These are phyloP conservation scores for Fusarium sp. DNA, from an alignment of 2,329 filamentous ascomycete species.

Conservation along the genomic window DNA sequence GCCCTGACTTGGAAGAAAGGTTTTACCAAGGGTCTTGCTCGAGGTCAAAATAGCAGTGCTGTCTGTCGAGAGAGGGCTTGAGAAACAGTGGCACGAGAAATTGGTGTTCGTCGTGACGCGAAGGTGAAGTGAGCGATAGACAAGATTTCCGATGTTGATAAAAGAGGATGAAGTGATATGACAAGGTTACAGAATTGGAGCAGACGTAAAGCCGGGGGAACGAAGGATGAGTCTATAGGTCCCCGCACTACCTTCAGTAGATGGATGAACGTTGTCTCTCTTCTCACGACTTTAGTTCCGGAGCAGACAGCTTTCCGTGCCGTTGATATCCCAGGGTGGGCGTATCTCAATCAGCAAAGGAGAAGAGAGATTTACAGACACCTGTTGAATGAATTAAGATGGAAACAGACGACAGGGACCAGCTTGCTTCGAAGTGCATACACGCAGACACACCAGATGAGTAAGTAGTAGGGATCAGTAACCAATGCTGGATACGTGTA, in stretches of 20 bases:
- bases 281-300: slow-evolving; percentile 35
- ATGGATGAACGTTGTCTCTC: slow-evolving; percentile 40
- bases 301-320: slow-evolving; percentile 33
- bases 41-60: not conserved
- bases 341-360: slow-evolving; percentile 35
- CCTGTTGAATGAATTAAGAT: slow-evolving; percentile 36
- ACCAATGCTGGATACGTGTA: slow-evolving; percentile 26
- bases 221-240: slow-evolving; percentile 29
- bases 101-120: not conserved
- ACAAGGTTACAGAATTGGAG: slow-evolving; percentile 35
- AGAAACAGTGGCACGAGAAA: slow-evolving; percentile 1
- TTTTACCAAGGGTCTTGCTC: not conserved
- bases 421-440: slow-evolving; percentile 32
- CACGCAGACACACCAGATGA: slow-evolving; percentile 29
- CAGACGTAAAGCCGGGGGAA: slow-evolving; percentile 34
- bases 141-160: slow-evolving; percentile 26
- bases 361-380: slow-evolving; percentile 24
- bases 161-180: slow-evolving; percentile 32
- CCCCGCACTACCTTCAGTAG: slow-evolving; percentile 35
- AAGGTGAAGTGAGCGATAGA: slow-evolving; percentile 14
- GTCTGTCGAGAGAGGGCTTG: not conserved
- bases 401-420: slow-evolving; percentile 30
- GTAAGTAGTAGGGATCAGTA: slow-evolving; percentile 38
- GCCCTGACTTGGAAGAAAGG: slow-evolving; percentile 3
- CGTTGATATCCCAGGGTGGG: slow-evolving; percentile 32